A percentile compares a stretch with the other conserved stretches of the same genome.
phyloP scores from a whole-genome alignment of 2,329 filamentous ascomycete species.

The Furcasterigmium furcatum region DNA sequence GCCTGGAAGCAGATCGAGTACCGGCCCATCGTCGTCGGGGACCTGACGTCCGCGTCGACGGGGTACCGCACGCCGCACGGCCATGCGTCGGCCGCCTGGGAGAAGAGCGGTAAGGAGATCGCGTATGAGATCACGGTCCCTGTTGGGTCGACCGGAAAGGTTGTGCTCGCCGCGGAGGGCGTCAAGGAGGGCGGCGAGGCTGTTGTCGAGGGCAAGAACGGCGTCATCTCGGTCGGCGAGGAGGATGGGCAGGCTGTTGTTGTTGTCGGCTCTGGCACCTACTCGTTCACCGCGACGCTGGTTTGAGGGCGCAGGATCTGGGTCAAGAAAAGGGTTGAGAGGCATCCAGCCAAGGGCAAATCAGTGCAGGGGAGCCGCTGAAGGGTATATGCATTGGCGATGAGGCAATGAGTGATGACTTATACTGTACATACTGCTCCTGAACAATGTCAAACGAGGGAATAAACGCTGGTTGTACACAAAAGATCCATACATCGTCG shows the following conservation, averaged over 20 bases:
- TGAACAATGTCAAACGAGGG: no score
- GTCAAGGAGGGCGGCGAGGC: slow-evolving; percentile 2
- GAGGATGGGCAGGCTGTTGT: not conserved
- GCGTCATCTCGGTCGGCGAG: not conserved
- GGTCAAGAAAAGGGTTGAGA: no score
- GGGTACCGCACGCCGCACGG: slow-evolving; percentile 6
- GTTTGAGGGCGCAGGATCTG: no score
- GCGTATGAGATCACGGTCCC: slow-evolving; percentile 5
- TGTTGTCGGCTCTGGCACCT: no score
- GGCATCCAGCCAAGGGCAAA: no score
- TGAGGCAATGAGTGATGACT: no score
- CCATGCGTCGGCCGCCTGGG: slow-evolving; percentile 4
- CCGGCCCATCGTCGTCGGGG: slow-evolving; percentile 3
- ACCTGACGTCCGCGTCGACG: slow-evolving; percentile 8
- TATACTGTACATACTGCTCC: no score
- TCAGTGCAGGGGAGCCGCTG: no score
- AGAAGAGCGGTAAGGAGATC: slow-evolving; percentile 1
- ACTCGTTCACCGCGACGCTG: no score
- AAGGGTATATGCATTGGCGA: no score
- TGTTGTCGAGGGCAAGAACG: not conserved
- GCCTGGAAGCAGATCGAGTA: slow-evolving; percentile 7
- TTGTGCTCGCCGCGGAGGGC: slow-evolving; percentile 1
- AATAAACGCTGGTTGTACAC: no score
- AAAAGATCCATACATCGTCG: no score
- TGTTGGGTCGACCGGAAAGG: slow-evolving; percentile 1